Evolutionary conservation across 495 filamentous ascomycete genomes (phyloP), one percentile per base, ranked within the genome.

Genomic region (Sabuloglossum arenarium): DNA sequence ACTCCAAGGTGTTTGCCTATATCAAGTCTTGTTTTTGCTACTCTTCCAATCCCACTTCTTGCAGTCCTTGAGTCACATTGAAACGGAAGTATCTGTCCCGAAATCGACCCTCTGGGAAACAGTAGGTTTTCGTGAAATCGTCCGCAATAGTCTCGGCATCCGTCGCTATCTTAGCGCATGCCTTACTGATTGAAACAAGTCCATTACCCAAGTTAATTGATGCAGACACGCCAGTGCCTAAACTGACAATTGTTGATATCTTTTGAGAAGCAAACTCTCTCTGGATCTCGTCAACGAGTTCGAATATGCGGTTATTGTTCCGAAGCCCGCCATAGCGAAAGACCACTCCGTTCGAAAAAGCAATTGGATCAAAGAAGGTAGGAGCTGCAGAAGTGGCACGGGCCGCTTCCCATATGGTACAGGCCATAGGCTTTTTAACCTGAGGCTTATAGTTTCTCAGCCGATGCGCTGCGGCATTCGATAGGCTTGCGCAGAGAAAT

Each of bases 61-160:
- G 64, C 23, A 75, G 59, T 3, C 71, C 70, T 46, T 69, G 63
- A 9, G 69, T 65, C 10, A 75, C 72, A 61, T 74, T 75, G 39
- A 75, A 70, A 4, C 73, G 68, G 58, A 66, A 71, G 43, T 74
- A 75, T 28, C 61, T 60, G 21, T 61, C 46, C 3, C 29, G 31
- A 59, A 58, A 63, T 24, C 56, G 61, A 8, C 51, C 60, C 21
- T 14, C 42, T 19, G 14, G 42, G 6, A 14, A n/a, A 23, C 42
- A 46, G 21, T 46, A 46, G 16, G 16, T 46, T 46, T 46, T 23
- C 3, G 66, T 62, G 51, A 71, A 68, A 34, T 49, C 59, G 32
- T 61, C 59, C 51, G 61, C 64, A 2, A 62, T 69, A 0, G 59
- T 54, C 59, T 69, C 65, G 5, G 66, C 70, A 54, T 69, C 59